A percentile compares a stretch with the other conserved stretches of the same genome.
These are phyloP conservation scores for Platanus orientalis DNA, from an alignment of 164 flowering plant genomes.

Conservation along the genomic window DNA sequence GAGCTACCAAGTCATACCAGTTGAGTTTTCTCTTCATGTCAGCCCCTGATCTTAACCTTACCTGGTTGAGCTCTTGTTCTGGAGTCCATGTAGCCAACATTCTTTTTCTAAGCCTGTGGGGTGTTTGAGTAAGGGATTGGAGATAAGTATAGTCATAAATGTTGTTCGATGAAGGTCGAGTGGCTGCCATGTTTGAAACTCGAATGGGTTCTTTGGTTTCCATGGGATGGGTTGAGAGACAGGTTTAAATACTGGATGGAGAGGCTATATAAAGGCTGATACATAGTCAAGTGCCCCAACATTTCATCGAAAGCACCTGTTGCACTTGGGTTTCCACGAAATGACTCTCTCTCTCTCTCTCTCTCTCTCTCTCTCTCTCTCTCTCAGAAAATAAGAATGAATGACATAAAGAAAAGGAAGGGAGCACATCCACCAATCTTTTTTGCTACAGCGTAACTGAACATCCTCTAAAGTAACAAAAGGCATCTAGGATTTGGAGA, in stretches of 20 bases:
- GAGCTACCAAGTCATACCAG: conserved; percentile 76
- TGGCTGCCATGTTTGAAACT: conserved; percentile 27
- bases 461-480: too few species aligned
- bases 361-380: not conserved
- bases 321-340: not conserved
- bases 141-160: conserved; percentile 27
- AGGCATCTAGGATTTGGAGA: too few species aligned
- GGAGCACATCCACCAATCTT: too few species aligned
- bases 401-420: not conserved
- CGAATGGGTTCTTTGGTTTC: conserved; percentile 6
- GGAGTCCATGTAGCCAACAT: conserved; percentile 75
- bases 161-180: conserved; percentile 15
- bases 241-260: conserved; percentile 23
- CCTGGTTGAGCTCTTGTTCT: conserved; percentile 66
- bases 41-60: conserved; percentile 74
- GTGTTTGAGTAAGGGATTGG: conserved; percentile 56
- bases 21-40: conserved; percentile 78
- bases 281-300: too few species aligned
- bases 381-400: not conserved
- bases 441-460: too few species aligned
- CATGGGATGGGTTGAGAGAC: conserved; percentile 15
- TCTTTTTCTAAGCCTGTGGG: conserved; percentile 60
- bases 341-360: not conserved
- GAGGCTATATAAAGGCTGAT: conserved; percentile 3
- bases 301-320: not conserved